Base-by-base conservation (phyloP, 1,284 basidiomycete species). In the Polyporus tsugae region DNA sequence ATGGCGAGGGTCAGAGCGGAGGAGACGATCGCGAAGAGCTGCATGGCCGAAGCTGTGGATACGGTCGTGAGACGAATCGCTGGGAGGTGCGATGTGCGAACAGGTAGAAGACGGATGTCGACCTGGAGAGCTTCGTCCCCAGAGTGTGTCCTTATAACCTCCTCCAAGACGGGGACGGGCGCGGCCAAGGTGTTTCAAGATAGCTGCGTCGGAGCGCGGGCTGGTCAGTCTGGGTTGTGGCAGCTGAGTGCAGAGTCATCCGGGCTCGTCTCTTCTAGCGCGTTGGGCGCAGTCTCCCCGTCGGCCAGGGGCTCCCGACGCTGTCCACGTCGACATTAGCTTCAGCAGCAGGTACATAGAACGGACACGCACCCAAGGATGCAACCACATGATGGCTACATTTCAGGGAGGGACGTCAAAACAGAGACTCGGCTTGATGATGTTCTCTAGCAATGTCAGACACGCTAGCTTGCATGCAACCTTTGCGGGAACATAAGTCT, bases 21-120 rank as follows among this genome's bases (percentile, higher is more conserved):
- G 64, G 65, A 57, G 67, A 75, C 58, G 57, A 71, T 46, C 46
- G 72, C 55, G 63, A 69, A 69, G 67, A 76, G 63, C 64, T 75
- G 75, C 76, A 75, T 77, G 49, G 62, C 60, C 38, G 41, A 46
- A 38, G 66, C 33, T 36, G 17, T 19, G 25, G 29, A 13, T 4
- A 25, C 29, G 52, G 25, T 29, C 6, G 11, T 33, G 25, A 13
- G 52, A 53, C 13, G 25, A 53, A 29, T 29, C 57, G 17, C 53
- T 60, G 42, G 6, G 44, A 46, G 44, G 19, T 46, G 44, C 29
- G 44, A n/a, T 46, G 15, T 11, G 29, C 5, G 39, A 39, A 39
- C 2, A 39, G 13, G 29, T 17, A 33, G 25, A 53, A 53, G 52
- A 29, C 52, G 52, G 52, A 53, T 53, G 25, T 53, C 25, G 52